Evolutionary conservation across 495 filamentous ascomycete species (phyloP).

Genomic region (Penicillium alfredii): DNA sequence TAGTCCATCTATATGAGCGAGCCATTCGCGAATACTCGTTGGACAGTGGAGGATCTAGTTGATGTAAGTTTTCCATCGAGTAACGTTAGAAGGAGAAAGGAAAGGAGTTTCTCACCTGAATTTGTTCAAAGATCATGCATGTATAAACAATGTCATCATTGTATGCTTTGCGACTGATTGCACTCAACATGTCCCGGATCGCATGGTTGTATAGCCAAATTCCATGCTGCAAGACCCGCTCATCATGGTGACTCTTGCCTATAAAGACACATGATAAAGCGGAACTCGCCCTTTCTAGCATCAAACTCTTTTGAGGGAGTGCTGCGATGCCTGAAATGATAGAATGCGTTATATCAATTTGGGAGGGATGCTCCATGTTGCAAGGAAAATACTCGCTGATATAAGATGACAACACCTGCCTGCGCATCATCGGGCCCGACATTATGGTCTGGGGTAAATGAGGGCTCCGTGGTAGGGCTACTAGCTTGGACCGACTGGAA

Average conservation of each 20-base stretch:
- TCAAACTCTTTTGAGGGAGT: slow-evolving; percentile 4
- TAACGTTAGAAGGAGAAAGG: neutral
- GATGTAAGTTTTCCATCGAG: neutral
- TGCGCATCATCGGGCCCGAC: slow-evolving; percentile 2
- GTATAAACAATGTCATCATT: slow-evolving; percentile 3
- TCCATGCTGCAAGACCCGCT: slow-evolving; percentile 2
- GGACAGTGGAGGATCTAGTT: slow-evolving; percentile 2
- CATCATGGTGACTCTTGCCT: slow-evolving; percentile 2
- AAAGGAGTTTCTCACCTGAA: slow-evolving; percentile 2
- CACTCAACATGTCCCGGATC: slow-evolving; percentile 1
- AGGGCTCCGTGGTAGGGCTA: neutral
- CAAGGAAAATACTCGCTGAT: slow-evolving; percentile 1
- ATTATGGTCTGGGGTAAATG: neutral
- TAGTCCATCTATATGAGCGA: slow-evolving; percentile 5
- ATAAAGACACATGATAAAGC: slow-evolving; percentile 7
- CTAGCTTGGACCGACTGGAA: neutral
- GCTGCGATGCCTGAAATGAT: slow-evolving; percentile 3
- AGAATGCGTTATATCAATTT: slow-evolving; percentile 2
- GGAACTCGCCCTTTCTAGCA: slow-evolving; percentile 3
- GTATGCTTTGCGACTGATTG: slow-evolving; percentile 1
- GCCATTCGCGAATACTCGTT: neutral
- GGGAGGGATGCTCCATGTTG: neutral
- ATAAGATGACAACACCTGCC: slow-evolving; percentile 2
- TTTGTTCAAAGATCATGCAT: slow-evolving; percentile 4
- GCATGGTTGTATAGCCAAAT: slow-evolving; percentile 5